Evolutionary conservation across 2,329 filamentous ascomycete species (phyloP).

Genomic region (Xylariaceae sp.): DNA sequence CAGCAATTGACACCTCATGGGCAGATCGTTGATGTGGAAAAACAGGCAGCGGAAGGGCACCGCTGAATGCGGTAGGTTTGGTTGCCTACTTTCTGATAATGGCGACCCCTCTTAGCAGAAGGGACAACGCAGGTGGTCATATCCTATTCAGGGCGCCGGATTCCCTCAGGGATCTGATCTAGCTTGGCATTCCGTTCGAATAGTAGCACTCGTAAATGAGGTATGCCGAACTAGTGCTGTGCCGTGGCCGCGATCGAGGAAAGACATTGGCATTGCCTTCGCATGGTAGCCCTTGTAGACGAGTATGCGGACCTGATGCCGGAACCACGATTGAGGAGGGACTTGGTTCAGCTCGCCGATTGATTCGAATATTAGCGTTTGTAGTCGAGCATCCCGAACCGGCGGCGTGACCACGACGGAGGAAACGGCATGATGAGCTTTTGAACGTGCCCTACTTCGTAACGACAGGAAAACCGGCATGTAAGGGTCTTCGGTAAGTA

Average conservation of each 20-base stretch:
- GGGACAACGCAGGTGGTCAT: background rate
- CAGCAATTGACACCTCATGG: background rate
- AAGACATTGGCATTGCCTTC: too few relatives aligned
- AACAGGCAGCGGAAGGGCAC: constrained; percentile 8
- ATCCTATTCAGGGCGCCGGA: background rate
- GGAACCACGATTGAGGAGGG: too few relatives aligned
- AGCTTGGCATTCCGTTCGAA: background rate
- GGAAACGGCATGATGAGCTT: background rate
- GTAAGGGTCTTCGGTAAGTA: background rate
- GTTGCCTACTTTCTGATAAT: constrained; percentile 11
- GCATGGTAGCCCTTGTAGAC: too few relatives aligned
- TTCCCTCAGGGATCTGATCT: background rate
- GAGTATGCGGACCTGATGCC: too few relatives aligned
- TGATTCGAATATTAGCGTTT: too few relatives aligned
- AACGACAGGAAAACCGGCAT: too few relatives aligned
- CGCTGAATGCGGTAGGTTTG: background rate
- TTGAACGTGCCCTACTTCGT: background rate
- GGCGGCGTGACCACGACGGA: background rate
- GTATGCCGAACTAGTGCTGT: too few relatives aligned
- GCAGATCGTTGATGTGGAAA: constrained; percentile 2
- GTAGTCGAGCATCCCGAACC: background rate
- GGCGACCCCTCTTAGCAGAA: background rate
- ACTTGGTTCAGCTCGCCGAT: too few relatives aligned
- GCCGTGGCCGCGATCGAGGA: too few relatives aligned
- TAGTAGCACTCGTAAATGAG: too few relatives aligned